Base-by-base conservation (phyloP, 1,284 basidiomycete genomes). In the Thelephora terrestris region DNA sequence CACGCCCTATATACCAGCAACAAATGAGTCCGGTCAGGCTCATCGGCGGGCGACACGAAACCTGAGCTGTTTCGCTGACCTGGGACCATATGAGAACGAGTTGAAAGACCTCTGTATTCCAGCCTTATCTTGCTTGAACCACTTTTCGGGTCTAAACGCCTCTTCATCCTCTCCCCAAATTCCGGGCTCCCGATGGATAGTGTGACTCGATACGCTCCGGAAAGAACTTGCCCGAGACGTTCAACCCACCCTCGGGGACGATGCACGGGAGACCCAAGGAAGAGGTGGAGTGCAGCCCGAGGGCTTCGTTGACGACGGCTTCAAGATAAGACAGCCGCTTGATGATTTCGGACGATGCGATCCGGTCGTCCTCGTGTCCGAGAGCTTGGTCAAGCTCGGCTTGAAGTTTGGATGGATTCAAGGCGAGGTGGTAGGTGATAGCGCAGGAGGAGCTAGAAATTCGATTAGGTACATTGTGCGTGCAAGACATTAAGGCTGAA, bases 401-500 rank as follows among this genome's bases (percentile, higher is more conserved):
- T 32, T 58, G 57, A 12, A 60, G 57, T 40, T 54, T 57, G 5
- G 45, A 46, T 48, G 91, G 55, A 93, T 91, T 78, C 27, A 68
- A 66, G 9, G 85, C 81, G 52, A 94, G 76, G 64, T 90, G 78
- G 69, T 88, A 92, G 14, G 90, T 75, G 58, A 94, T 89, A 7
- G 87, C 89, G 55, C 86, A 90, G 3, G 85, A 85, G 18, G 88
- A 89, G 66, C 85, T 85, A 51, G 20, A 3, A 25, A 17, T 29
- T 17, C 44, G 48, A 29, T 47, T 49, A 18, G 48, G 40, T 17
- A 48, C 49, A 34, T 7, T 17, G 35, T 7, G 17, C 21, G 34
- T 12, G 16, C 12, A 21, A 35, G 16, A 43, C 32, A 46, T 24
- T 51, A 78, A 53, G 18, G 93, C 92, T 82, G 2, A 89, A 92